phyloP scores from a whole-genome alignment of 2,329 filamentous ascomycete genomes.

The Didymella pinodella region DNA sequence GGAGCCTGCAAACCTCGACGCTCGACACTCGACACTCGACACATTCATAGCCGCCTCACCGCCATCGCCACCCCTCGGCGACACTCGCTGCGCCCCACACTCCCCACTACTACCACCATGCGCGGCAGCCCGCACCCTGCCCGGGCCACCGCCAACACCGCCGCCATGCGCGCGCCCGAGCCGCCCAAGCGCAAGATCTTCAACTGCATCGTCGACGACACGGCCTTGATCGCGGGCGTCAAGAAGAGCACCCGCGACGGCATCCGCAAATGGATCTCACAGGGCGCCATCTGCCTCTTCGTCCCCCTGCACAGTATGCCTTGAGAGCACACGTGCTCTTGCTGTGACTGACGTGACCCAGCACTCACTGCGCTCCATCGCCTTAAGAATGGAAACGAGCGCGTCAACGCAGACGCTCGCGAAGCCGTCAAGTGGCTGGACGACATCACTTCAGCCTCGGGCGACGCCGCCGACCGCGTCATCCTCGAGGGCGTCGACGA shows the following conservation, averaged over 20 bases:
- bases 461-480: constrained; percentile 47
- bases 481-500: constrained; percentile 59
- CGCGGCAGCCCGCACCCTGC: constrained; percentile 43
- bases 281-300: constrained; percentile 59
- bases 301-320: constrained; percentile 61
- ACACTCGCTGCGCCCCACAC: constrained; percentile 15
- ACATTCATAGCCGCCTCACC: constrained; percentile 9
- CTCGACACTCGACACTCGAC: constrained; percentile 3
- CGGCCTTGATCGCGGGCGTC: constrained; percentile 59
- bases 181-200: constrained; percentile 57
- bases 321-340: constrained; percentile 3
- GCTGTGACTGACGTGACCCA: constrained; percentile 39
- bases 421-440: constrained; percentile 62
- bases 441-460: constrained; percentile 57
- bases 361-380: constrained; percentile 57
- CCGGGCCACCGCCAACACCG: constrained; percentile 38
- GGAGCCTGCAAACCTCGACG: constrained; percentile 11
- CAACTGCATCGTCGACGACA: constrained; percentile 63
- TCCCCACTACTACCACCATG: constrained; percentile 32
- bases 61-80: constrained; percentile 7
- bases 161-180: constrained; percentile 38
- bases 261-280: constrained; percentile 60
- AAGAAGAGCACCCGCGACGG: constrained; percentile 62
- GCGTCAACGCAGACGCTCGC: constrained; percentile 55
- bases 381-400: constrained; percentile 53